Percentiles rank a stretch among this genome's conserved stretches.
Conservation (phyloP, 129 eudicot genomes). For the Erigeron canadensis region DNA sequence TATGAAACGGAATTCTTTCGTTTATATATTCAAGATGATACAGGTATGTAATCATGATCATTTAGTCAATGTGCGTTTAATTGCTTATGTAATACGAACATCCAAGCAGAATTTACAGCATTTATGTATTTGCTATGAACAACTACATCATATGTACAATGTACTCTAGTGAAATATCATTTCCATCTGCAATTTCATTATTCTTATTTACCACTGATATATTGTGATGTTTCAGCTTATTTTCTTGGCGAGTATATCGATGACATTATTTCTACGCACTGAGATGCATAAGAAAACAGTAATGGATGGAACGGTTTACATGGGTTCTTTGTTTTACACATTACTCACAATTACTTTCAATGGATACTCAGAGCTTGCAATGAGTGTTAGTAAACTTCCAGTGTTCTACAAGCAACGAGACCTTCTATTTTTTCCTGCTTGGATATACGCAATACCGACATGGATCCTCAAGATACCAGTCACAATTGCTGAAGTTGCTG, state of each 20-base stretch:
- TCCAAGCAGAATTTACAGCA: no score
- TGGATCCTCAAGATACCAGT: conserved; percentile 87
- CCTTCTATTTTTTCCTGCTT: conserved; percentile 79
- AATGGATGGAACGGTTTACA: conserved; percentile 54
- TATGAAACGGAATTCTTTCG: conserved; percentile 84
- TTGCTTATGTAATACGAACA: no score
- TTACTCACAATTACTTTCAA: conserved; percentile 57
- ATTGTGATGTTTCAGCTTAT: conserved; percentile 46
- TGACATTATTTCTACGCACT: conserved; percentile 68
- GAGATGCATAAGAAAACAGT: conserved; percentile 50
- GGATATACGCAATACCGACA: conserved; percentile 68
- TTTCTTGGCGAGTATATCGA: conserved; percentile 43
- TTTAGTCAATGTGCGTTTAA: no score
- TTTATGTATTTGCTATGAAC: no score
- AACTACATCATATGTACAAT: no score
- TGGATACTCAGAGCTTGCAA: conserved; percentile 78
- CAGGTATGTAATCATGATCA: conserved; percentile 46
- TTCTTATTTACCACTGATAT: no score
- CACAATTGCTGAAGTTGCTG: conserved; percentile 50
- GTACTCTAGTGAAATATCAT: no score
- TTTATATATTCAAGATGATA: conserved; percentile 66
- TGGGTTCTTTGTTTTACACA: conserved; percentile 73
- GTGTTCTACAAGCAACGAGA: conserved; percentile 90
- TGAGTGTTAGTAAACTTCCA: conserved; percentile 72
- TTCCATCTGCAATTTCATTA: no score